Evolutionary conservation across 2,329 filamentous ascomycete genomes (phyloP), one percentile per base, ranked within the genome.

Genomic region (Raffaelea deltoideospora): DNA sequence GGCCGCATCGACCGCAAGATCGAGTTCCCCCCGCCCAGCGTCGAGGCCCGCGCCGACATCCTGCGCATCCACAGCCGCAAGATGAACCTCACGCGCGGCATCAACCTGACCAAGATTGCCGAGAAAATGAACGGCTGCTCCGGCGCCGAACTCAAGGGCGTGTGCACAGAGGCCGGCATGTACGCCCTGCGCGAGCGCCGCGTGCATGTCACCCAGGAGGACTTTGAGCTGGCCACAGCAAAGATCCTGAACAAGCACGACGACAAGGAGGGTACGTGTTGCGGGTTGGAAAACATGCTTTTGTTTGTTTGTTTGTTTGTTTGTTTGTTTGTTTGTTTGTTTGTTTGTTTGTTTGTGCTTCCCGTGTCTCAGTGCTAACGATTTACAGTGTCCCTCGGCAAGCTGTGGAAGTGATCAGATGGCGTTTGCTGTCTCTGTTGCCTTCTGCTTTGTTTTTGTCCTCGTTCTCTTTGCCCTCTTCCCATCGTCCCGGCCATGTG

Each of bases 61-160:
- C 69, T 98, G 48, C 81, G 90, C 48, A 98, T 98, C 51, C 90
- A 98, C 66, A 92, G 82, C 50, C 76, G 90, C 51, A 94, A 87
- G 62, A 98, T 98, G 90, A 98, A 98, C 63, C 61, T 98, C 50
- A 98, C 90, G 13, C 76, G 90, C 53, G 90, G 90, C 36, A 96
- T 98, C 65, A 93, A 98, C 62, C 67, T 98, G 46, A 93, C 74
- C 51, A 98, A 98, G 76, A 93, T 96, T 50, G 90, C 90, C 22
- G 90, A 98, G 69, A 96, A 96, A 74, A 98, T 98, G 90, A 95
- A 95, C 53, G 90, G 90, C 35, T 98, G 90, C 61, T 95, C 87
- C 3, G 90, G 90, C 42, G 90, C 90, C 37, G 90, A 98, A 63
- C 63, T 98, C 50, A 98, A 98, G 75, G 90, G 90, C 65, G 90